These are phyloP conservation scores for Fragilaria radians DNA, from an alignment of 108 stramenopile species.

Conservation along the genomic window DNA sequence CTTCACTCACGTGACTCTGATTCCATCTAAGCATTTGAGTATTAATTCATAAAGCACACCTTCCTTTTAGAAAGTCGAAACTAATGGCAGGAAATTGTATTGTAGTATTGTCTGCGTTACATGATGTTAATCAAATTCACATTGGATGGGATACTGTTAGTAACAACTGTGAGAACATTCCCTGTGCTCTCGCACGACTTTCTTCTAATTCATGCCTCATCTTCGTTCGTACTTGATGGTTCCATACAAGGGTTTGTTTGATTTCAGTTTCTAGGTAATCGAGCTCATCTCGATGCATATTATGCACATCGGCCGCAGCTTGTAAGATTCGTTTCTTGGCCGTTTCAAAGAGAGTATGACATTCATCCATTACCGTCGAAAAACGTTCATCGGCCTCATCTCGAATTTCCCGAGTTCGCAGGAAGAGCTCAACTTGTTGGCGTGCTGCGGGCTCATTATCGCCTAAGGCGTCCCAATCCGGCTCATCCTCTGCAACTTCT, in stretches of 20 bases:
- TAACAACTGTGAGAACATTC: neutral
- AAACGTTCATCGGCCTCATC: conserved; percentile 1
- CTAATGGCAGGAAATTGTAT: too few relatives aligned
- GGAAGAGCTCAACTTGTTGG: neutral
- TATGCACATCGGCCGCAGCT: neutral
- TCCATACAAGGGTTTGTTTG: neutral
- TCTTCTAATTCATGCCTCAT: neutral
- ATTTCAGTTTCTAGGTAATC: neutral
- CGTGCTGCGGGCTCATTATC: neutral
- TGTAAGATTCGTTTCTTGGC: neutral
- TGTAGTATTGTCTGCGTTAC: too few relatives aligned
- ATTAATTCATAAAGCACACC: too few relatives aligned
- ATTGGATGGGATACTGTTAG: neutral
- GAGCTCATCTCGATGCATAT: neutral
- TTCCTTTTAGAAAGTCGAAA: too few relatives aligned
- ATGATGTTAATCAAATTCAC: too few relatives aligned
- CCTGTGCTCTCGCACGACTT: neutral
- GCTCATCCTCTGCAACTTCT: neutral
- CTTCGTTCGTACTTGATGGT: neutral
- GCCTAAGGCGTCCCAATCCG: neutral
- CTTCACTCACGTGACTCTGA: neutral
- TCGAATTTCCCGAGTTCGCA: neutral
- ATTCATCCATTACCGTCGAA: neutral
- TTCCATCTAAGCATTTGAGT: neutral
- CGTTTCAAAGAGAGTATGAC: neutral